A percentile compares a stretch with the other conserved stretches of the same genome.
phyloP scores from a whole-genome alignment of 2,329 filamentous ascomycete genomes.

The Bipolaris bicolor region DNA sequence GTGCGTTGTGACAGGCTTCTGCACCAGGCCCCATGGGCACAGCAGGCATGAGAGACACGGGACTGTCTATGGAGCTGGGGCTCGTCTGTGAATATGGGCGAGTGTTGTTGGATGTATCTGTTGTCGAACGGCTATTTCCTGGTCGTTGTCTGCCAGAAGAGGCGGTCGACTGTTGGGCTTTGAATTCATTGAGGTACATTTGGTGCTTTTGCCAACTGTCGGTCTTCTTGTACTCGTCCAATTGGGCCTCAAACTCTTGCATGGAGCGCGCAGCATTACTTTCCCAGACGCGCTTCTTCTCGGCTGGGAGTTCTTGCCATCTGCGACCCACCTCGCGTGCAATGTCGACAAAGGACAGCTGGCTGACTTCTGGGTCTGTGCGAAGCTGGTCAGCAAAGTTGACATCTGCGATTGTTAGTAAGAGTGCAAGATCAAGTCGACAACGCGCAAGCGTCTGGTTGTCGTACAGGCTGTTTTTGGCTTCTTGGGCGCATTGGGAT shows the following conservation, averaged over 20 bases:
- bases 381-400: slow-evolving; percentile 51
- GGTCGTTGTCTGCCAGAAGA: slow-evolving; percentile 26
- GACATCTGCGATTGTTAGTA: slow-evolving; percentile 41
- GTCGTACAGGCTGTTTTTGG: slow-evolving; percentile 50
- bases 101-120: slow-evolving; percentile 32
- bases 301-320: slow-evolving; percentile 47
- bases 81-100: slow-evolving; percentile 35
- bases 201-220: slow-evolving; percentile 48
- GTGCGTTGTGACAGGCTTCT: slow-evolving; percentile 43
- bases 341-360: slow-evolving; percentile 49
- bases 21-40: slow-evolving; percentile 27
- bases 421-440: background rate
- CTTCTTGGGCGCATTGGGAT: slow-evolving; percentile 48
- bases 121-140: slow-evolving; percentile 28
- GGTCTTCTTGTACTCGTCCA: slow-evolving; percentile 51
- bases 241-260: slow-evolving; percentile 48
- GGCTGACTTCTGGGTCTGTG: slow-evolving; percentile 42
- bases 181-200: slow-evolving; percentile 46
- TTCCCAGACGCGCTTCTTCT: slow-evolving; percentile 49
- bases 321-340: slow-evolving; percentile 47
- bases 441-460: background rate
- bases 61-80: slow-evolving; percentile 40
- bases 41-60: slow-evolving; percentile 29
- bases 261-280: slow-evolving; percentile 46
- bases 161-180: slow-evolving; percentile 32